Evolutionary conservation across 192 early-diverging fungal species (phyloP).

Genomic region (Gaertneriomyces semiglobifer): DNA sequence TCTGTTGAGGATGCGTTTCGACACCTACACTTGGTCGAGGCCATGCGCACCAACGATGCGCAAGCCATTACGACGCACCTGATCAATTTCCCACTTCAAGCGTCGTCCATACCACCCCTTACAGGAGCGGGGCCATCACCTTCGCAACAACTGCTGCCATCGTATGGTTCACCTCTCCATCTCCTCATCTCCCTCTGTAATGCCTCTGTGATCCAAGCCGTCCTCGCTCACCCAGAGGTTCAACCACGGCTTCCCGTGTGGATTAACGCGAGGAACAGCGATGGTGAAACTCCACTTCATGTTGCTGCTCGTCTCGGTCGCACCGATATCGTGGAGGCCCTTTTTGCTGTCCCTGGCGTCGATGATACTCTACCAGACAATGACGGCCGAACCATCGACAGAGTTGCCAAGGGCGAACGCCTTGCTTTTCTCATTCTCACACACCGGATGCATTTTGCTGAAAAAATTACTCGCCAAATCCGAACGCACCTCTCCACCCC

Average conservation of each 20-base stretch:
- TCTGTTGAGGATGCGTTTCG: constrained; percentile 30
- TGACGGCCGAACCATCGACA: constrained; percentile 60
- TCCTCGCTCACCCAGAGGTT: not conserved
- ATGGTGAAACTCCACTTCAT: constrained; percentile 73
- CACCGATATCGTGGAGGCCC: constrained; percentile 61
- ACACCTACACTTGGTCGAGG: constrained; percentile 34
- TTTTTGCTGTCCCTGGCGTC: constrained; percentile 60
- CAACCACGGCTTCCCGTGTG: constrained; percentile 4
- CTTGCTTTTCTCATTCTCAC: constrained; percentile 19
- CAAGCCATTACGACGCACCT: constrained; percentile 22
- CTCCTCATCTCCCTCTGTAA: constrained; percentile 34
- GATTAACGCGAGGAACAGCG: constrained; percentile 37
- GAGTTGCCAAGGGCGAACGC: constrained; percentile 46
- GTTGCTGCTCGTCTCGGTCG: constrained; percentile 66
- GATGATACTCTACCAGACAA: constrained; percentile 64
- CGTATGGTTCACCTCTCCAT: constrained; percentile 39
- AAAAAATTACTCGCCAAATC: constrained; percentile 10
- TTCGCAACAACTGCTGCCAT: not conserved
- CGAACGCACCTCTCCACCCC: constrained; percentile 12
- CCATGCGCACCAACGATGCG: constrained; percentile 27
- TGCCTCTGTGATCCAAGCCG: constrained; percentile 24
- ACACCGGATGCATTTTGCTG: constrained; percentile 46
- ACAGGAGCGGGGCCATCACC: not conserved
- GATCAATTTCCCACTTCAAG: constrained; percentile 2
- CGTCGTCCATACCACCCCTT: not conserved